Conservation (phyloP, 163 green algal species). For the Scenedesmus sp. region DNA sequence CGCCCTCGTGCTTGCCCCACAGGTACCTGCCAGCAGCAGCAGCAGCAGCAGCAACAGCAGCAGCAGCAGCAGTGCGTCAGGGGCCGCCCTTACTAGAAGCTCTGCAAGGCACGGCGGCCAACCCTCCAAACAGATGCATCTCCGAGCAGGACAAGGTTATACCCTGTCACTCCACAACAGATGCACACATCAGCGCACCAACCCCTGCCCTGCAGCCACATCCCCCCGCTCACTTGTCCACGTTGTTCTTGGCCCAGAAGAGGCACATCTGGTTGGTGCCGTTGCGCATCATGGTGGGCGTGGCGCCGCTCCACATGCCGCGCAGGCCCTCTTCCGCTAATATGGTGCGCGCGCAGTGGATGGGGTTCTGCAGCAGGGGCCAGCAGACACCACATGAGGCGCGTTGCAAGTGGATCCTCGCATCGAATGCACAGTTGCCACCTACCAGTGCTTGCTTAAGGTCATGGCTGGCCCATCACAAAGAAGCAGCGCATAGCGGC, state of each 20-base stretch:
- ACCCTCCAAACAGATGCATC: too few species aligned
- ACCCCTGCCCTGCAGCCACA: background rate
- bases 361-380: constrained; percentile 68
- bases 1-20: constrained; percentile 94
- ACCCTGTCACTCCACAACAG: background rate
- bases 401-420: background rate
- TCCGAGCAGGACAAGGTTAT: too few species aligned
- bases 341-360: constrained; percentile 89
- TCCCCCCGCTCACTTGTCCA: constrained; percentile 67
- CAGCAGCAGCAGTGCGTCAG: background rate
- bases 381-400: background rate
- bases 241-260: constrained; percentile 93
- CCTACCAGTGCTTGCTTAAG: too few species aligned
- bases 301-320: constrained; percentile 89
- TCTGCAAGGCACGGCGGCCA: background rate
- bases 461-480: too few species aligned
- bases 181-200: background rate
- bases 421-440: too few species aligned
- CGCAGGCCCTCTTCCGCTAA: constrained; percentile 87
- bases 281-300: constrained; percentile 91
- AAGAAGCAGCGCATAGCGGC: too few species aligned
- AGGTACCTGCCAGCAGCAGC: constrained; percentile 57
- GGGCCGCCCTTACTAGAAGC: background rate
- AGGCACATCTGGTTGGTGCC: constrained; percentile 96
- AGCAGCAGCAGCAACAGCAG: background rate